These are phyloP conservation scores for Limonium bicolor DNA, from an alignment of 148 eudicot genomes.

Conservation along the genomic window DNA sequence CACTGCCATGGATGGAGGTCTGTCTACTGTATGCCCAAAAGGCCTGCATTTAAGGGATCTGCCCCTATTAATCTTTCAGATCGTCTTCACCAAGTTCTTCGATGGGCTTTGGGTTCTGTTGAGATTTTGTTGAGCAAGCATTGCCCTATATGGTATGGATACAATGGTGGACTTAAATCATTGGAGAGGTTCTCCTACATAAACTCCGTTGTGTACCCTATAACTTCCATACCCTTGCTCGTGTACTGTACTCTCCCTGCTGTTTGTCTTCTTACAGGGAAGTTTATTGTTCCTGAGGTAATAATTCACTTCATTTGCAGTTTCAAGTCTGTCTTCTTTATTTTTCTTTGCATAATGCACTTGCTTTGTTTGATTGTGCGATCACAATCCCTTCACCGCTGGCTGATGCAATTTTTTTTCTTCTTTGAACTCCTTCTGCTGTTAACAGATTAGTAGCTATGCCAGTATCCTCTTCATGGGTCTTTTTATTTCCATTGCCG, in stretches of 20 bases:
- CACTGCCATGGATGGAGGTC: slow-evolving; percentile 98
- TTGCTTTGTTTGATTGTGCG: not conserved
- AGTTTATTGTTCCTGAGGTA: slow-evolving; percentile 95
- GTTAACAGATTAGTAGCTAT: slow-evolving; percentile 81
- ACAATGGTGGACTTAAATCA: slow-evolving; percentile 75
- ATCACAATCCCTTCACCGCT: not conserved
- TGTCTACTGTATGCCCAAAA: slow-evolving; percentile 82
- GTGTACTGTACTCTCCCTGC: slow-evolving; percentile 88
- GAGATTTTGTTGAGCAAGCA: slow-evolving; percentile 81
- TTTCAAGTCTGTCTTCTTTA: not conserved
- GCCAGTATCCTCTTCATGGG: slow-evolving; percentile 88
- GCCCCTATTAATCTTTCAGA: slow-evolving; percentile 96
- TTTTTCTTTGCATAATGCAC: not conserved
- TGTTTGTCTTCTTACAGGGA: slow-evolving; percentile 84
- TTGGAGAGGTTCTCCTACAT: slow-evolving; percentile 85
- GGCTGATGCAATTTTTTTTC: not conserved
- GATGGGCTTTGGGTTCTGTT: slow-evolving; percentile 94
- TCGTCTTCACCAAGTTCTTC: slow-evolving; percentile 93
- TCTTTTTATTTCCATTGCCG: slow-evolving; percentile 82
- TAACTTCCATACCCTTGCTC: slow-evolving; percentile 79
- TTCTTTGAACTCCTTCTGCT: no score
- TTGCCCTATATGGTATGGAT: slow-evolving; percentile 96
- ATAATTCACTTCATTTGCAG: not conserved
- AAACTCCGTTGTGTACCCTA: slow-evolving; percentile 79
- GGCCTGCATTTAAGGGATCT: slow-evolving; percentile 90